These are phyloP conservation scores for Licmophora abbreviata DNA, from an alignment of 108 stramenopile genomes.

Conservation along the genomic window DNA sequence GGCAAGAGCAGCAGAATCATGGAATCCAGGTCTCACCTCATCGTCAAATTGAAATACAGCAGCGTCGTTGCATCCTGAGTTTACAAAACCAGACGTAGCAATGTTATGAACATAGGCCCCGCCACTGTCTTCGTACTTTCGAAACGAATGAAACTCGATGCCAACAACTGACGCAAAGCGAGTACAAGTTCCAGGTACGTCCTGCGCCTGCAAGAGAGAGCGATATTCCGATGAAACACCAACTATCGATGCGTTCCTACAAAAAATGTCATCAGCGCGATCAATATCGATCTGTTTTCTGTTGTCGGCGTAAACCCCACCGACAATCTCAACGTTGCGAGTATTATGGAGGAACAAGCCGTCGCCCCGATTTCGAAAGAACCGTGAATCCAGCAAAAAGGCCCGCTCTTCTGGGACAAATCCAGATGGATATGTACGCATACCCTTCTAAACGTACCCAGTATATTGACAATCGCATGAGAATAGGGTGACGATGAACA, in stretches of 20 bases:
- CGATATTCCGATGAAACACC: not conserved
- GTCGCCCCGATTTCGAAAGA: constrained; percentile 12
- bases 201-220: too few species aligned
- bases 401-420: constrained; percentile 9
- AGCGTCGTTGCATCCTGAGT: constrained; percentile 1
- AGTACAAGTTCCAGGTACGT: not conserved
- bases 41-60: not conserved
- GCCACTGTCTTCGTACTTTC: not conserved
- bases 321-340: constrained; percentile 11
- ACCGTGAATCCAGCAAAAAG: constrained; percentile 5
- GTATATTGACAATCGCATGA: too few species aligned
- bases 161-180: constrained; percentile 1
- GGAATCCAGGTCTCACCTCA: too few species aligned
- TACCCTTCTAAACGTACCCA: too few species aligned
- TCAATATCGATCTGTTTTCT: constrained; percentile 3
- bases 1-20: not conserved
- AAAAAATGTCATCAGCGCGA: not conserved
- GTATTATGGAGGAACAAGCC: constrained; percentile 23
- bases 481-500: too few species aligned
- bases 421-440: constrained; percentile 19
- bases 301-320: constrained; percentile 22
- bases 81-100: not conserved
- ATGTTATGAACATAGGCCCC: not conserved
- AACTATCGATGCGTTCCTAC: not conserved
- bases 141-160: not conserved